Conservation (phyloP, 2,329 filamentous ascomycete species). For the Xylariales sp. region DNA sequence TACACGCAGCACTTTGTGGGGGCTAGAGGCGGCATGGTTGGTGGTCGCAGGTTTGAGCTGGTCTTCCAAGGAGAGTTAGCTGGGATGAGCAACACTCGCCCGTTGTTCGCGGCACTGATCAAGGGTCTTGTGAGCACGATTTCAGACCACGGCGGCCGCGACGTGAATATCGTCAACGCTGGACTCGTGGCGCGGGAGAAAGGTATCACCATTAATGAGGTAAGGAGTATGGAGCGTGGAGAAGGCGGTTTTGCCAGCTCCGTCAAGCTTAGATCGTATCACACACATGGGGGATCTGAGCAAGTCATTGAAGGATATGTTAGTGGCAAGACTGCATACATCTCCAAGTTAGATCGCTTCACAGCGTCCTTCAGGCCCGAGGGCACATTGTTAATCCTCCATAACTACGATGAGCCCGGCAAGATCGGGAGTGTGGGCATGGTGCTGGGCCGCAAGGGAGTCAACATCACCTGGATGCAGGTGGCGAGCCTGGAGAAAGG, state of each 20-base stretch:
- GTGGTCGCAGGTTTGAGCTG: conserved; percentile 69
- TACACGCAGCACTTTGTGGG: conserved; percentile 71
- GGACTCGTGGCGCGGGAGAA: conserved; percentile 70
- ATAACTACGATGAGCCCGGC: conserved; percentile 77
- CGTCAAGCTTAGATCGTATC: conserved; percentile 61
- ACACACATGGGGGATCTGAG: conserved; percentile 17
- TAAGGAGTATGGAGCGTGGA: conserved; percentile 58
- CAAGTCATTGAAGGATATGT: conserved; percentile 63
- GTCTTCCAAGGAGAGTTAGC: conserved; percentile 74
- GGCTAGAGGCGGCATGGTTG: conserved; percentile 38
- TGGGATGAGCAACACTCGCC: conserved; percentile 67
- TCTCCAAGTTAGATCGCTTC: conserved; percentile 70
- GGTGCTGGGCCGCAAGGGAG: conserved; percentile 61
- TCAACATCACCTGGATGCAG: conserved; percentile 81
- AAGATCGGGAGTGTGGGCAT: conserved; percentile 79
- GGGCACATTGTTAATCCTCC: conserved; percentile 70
- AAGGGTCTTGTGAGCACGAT: conserved; percentile 71
- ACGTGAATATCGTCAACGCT: conserved; percentile 82
- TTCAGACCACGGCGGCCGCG: conserved; percentile 58
- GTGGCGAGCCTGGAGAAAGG: conserved; percentile 48
- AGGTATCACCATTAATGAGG: conserved; percentile 73
- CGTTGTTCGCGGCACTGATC: conserved; percentile 72
- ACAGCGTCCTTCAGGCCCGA: conserved; percentile 68
- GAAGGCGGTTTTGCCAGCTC: conserved; percentile 63
- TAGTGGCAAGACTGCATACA: conserved; percentile 59